Evolutionary conservation across 208 protist genomes (phyloP).

Genomic region (Leishmania major): DNA sequence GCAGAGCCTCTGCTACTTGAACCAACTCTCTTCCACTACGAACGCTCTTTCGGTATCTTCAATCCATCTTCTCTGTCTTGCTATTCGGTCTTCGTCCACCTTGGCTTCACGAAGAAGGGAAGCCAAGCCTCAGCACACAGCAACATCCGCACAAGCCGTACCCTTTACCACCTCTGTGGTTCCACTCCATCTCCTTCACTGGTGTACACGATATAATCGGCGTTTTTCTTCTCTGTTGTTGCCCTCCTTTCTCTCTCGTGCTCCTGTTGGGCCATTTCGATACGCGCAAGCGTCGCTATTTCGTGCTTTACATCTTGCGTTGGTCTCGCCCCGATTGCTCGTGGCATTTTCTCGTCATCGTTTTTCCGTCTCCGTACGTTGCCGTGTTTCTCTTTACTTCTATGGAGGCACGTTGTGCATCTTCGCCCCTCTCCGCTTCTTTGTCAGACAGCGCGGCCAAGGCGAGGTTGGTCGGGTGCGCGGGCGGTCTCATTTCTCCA

Average conservation of each 20-base stretch:
- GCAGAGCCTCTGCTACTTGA: background rate
- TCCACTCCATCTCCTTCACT: constrained; percentile 6
- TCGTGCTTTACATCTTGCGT: background rate
- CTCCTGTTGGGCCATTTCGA: background rate
- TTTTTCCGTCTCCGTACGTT: background rate
- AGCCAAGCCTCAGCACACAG: background rate
- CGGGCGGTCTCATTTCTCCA: background rate
- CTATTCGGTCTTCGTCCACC: background rate
- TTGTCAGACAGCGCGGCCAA: background rate
- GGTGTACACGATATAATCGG: background rate
- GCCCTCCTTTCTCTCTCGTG: background rate
- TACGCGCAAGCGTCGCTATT: background rate
- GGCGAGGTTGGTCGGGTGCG: background rate
- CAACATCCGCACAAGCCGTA: background rate
- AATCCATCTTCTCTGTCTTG: background rate
- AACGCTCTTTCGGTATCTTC: background rate
- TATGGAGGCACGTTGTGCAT: background rate
- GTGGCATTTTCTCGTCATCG: background rate
- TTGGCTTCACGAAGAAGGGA: background rate
- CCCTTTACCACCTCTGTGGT: constrained; percentile 2
- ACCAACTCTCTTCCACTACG: background rate
- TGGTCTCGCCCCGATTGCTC: background rate
- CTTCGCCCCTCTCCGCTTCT: background rate
- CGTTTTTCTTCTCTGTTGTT: background rate
- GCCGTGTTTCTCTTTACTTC: background rate